Conservation (phyloP, 257 asterid genomes). For the Solanum lycopersicoides region DNA sequence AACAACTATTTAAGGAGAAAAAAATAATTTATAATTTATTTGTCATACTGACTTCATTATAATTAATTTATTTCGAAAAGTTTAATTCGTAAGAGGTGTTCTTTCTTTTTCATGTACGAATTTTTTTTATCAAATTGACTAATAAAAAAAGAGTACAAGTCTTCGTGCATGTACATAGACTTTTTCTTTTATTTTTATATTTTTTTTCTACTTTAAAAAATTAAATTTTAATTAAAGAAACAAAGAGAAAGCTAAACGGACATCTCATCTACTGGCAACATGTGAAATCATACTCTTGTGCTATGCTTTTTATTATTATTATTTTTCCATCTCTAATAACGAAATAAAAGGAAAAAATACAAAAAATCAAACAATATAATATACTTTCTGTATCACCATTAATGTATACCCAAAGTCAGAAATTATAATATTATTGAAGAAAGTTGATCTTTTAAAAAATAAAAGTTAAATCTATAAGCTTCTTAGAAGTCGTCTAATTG, state of each 20-base stretch:
- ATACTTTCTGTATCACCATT: not conserved
- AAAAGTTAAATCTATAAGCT: slow-evolving; percentile 2
- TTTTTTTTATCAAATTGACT: not conserved
- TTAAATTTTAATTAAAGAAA: not conserved
- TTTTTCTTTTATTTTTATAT: not conserved
- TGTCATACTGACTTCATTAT: not conserved
- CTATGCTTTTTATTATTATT: not conserved
- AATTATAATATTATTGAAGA: not conserved
- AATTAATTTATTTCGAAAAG: not conserved
- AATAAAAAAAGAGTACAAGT: not conserved
- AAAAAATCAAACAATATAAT: not conserved
- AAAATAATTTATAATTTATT: not conserved
- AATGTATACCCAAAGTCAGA: slow-evolving; percentile 16
- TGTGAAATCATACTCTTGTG: slow-evolving; percentile 13
- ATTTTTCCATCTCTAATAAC: not conserved
- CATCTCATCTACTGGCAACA: slow-evolving; percentile 19
- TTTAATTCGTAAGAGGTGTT: not conserved
- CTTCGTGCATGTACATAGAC: not conserved
- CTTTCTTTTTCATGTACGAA: not conserved
- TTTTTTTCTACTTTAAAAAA: not conserved
- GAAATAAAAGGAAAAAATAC: not conserved
- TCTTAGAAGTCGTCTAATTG: slow-evolving; percentile 22
- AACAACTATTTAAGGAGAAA: not conserved
- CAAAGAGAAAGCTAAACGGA: slow-evolving; percentile 13
- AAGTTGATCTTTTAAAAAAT: too few species aligned